A percentile compares a stretch with the other conserved stretches of the same genome.
Evolutionary conservation across 495 filamentous ascomycete species (phyloP).

Genomic region (Aspergillus panamensis): DNA sequence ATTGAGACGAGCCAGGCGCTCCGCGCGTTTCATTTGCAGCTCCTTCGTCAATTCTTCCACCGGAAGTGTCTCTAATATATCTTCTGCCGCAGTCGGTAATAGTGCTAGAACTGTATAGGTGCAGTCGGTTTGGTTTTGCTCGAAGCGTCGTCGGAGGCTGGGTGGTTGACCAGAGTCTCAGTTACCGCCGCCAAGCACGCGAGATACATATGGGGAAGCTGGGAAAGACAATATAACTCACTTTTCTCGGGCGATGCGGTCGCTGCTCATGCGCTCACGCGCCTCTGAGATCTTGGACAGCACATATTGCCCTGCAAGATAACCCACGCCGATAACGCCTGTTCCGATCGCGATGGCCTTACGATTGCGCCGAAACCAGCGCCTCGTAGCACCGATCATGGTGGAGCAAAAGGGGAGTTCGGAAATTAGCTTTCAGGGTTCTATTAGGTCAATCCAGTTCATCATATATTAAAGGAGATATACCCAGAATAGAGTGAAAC

Average conservation of each 20-base stretch:
- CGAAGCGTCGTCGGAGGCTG: conserved; percentile 90
- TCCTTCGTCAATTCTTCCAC: conserved; percentile 88
- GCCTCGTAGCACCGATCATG: conserved; percentile 80
- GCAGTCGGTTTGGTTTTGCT: conserved; percentile 98
- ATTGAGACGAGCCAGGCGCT: conserved; percentile 58
- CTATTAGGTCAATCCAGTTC: conserved; percentile 12
- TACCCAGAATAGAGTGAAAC: neutral
- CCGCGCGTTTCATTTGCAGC: conserved; percentile 88
- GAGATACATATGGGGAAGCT: conserved; percentile 1
- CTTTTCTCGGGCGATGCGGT: conserved; percentile 95
- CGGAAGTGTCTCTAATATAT: conserved; percentile 81
- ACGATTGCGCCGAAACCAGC: conserved; percentile 90
- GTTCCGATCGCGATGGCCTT: conserved; percentile 82
- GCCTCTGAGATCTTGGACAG: conserved; percentile 85
- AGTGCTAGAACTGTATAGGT: conserved; percentile 97
- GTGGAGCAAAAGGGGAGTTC: conserved; percentile 24
- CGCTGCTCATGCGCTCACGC: conserved; percentile 89
- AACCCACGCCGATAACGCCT: conserved; percentile 83
- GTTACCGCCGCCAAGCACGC: conserved; percentile 14
- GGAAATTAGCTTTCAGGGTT: conserved; percentile 14
- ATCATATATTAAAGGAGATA: conserved; percentile 13
- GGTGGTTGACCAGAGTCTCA: conserved; percentile 9
- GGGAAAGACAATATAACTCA: conserved; percentile 39
- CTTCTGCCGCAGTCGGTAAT: conserved; percentile 82
- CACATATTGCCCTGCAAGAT: conserved; percentile 90